A percentile compares a stretch with the other conserved stretches of the same genome.
Evolutionary conservation across 257 asterid species (phyloP).

Genomic region (Rauvolfia tetraphylla): DNA sequence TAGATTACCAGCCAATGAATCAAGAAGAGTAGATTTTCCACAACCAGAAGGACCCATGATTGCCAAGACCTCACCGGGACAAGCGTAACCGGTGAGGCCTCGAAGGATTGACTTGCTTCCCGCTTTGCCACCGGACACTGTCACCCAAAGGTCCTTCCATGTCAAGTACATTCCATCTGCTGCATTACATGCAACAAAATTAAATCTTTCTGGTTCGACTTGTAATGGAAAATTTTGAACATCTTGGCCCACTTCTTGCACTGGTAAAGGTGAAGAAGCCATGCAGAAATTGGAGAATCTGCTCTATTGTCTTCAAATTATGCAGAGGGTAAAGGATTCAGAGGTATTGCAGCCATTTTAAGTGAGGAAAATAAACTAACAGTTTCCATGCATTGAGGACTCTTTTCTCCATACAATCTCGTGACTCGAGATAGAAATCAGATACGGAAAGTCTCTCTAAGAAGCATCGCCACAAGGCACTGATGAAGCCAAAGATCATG

Average conservation of each 20-base stretch:
- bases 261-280: not conserved
- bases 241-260: not conserved
- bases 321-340: too few species aligned
- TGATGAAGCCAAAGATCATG: not conserved
- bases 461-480: not conserved
- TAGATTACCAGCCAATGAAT: constrained; percentile 36
- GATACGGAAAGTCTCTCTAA: not conserved
- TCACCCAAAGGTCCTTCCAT: constrained; percentile 45
- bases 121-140: constrained; percentile 11
- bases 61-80: constrained; percentile 32
- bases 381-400: not conserved
- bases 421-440: constrained; percentile 14
- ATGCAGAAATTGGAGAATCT: not conserved
- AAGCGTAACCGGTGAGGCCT: constrained; percentile 31
- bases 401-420: constrained; percentile 16
- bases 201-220: not conserved
- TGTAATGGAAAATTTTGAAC: not conserved
- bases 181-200: not conserved
- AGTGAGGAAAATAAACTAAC: not conserved
- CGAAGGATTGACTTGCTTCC: constrained; percentile 25
- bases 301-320: too few species aligned
- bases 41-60: constrained; percentile 42
- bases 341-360: not conserved
- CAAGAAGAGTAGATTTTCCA: constrained; percentile 40
- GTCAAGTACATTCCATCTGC: constrained; percentile 19